Evolutionary conservation across 2,329 filamentous ascomycete species (phyloP), one percentile per base, ranked within the genome.

Genomic region (Chlorencoelia australis): DNA sequence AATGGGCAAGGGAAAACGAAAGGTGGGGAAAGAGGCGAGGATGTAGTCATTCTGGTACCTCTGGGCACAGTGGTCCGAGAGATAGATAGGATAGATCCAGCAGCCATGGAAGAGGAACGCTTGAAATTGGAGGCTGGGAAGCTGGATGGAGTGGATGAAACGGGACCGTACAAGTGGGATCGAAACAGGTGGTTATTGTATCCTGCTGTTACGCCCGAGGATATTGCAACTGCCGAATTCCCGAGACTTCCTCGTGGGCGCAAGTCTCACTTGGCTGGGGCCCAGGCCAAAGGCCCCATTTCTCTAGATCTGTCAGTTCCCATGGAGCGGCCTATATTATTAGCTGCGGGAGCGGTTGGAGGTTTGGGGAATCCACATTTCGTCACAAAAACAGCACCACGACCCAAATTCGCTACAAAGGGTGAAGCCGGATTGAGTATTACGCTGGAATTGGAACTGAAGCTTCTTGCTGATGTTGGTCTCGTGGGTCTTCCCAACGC

Each of bases 301-400:
- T 64, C 74, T 40, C 68, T 87, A 9, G 82, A 88, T 55, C 66
- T 88, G 9, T 79, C 77, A 32, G 69, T 75, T 32, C 83, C 84
- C 1, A 94, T 91, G 61, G 76, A 85, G 4, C 73, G 75, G 30
- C 91, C 91, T 0, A 78, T 95, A 46, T 67, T 98, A 16, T 73
- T 98, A 8, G 84, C 86, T 1, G 81, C 85, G 1, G 91, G 91
- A 6, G 88, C 86, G 4, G 73, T 93, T 42, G 91, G 91, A 7
- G 91, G 91, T 0, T 61, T 95, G 6, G 91, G 91, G 8, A 98
- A 98, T 54, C 85, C 91, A 4, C 87, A 95, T 58, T 98, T 96
- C 54, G 75, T 83, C 20, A 82, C 83, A 4, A 79, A 79, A 37
- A 71, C 77, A n/a, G 71, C 75, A 33, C 73, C 76, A 3, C 72